phyloP scores from a whole-genome alignment of 352 stramenopile genomes.

The Pythium myriotylum region DNA sequence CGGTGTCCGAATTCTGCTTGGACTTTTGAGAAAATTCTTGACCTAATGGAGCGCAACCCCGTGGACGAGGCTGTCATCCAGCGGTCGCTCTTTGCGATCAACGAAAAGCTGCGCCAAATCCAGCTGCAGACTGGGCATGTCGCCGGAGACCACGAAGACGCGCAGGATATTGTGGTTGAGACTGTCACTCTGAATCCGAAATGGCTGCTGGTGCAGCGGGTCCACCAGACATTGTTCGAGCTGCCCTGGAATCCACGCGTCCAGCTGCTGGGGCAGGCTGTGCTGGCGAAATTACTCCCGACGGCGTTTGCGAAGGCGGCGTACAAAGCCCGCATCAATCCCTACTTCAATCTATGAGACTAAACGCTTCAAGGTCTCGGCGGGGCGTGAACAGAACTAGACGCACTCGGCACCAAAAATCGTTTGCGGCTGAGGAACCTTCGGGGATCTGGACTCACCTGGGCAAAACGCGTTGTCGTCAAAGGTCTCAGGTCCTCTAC shows the following conservation, averaged over 20 bases:
- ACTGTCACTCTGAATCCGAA: constrained; percentile 52
- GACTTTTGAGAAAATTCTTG: constrained; percentile 51
- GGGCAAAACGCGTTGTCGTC: too few species aligned
- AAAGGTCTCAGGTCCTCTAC: too few species aligned
- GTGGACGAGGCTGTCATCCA: constrained; percentile 62
- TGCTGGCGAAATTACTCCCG: constrained; percentile 60
- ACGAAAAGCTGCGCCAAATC: constrained; percentile 48
- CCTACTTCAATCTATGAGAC: constrained; percentile 68
- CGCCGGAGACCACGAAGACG: neutral
- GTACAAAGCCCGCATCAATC: constrained; percentile 77
- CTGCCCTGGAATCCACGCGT: constrained; percentile 57
- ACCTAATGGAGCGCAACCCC: constrained; percentile 60
- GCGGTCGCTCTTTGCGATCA: constrained; percentile 57
- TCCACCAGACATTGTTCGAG: constrained; percentile 73
- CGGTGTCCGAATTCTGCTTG: constrained; percentile 54
- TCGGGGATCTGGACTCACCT: too few species aligned
- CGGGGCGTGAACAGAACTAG: too few species aligned
- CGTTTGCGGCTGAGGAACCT: neutral
- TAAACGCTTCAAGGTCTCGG: neutral
- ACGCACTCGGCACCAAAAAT: neutral
- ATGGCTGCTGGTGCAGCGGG: constrained; percentile 52
- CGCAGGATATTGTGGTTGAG: constrained; percentile 32
- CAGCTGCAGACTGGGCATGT: constrained; percentile 25
- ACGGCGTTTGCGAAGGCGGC: constrained; percentile 63
- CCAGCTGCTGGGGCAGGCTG: constrained; percentile 56